Conservation (phyloP, 768 basidiomycete species). For the Steccherinum ochraceum region DNA sequence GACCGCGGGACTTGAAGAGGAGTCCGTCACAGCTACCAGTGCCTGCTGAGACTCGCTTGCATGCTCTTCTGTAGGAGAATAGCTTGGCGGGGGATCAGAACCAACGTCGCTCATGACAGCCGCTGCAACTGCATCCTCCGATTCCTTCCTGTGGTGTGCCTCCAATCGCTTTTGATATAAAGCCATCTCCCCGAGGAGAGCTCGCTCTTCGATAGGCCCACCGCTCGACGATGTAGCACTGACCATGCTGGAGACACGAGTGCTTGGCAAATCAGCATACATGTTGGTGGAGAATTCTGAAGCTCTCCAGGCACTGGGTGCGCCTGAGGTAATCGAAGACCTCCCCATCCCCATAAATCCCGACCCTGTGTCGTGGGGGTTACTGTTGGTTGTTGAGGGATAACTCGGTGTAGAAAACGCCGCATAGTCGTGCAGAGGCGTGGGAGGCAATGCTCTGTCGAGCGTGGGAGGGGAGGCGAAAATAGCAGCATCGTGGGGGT, state of each 20-base stretch:
- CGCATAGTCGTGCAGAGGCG: too few species aligned
- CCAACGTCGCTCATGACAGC: conserved; percentile 4
- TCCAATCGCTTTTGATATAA: conserved; percentile 19
- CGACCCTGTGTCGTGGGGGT: too few species aligned
- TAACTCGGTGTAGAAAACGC: too few species aligned
- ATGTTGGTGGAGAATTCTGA: not conserved
- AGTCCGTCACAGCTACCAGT: too few species aligned
- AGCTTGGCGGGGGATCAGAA: conserved; percentile 17
- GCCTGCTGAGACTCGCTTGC: conserved; percentile 8
- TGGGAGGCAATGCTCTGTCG: conserved; percentile 3
- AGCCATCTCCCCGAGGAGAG: conserved; percentile 3
- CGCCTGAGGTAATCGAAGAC: too few species aligned
- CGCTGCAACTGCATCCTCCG: conserved; percentile 4
- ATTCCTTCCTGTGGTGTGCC: conserved; percentile 18
- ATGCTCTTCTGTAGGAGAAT: conserved; percentile 1
- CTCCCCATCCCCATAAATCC: too few species aligned
- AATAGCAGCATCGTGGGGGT: conserved; percentile 10
- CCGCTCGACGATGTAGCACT: not conserved
- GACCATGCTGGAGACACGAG: not conserved
- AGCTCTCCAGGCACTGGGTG: not conserved
- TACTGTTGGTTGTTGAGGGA: too few species aligned
- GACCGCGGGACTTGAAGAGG: too few species aligned
- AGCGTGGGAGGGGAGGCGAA: not conserved
- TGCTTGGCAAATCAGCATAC: not conserved
- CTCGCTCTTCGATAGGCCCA: not conserved